Percentiles rank a stretch among this genome's conserved stretches.
Conservation (phyloP, 2,329 filamentous ascomycete genomes). For the Eutypella sp. region DNA sequence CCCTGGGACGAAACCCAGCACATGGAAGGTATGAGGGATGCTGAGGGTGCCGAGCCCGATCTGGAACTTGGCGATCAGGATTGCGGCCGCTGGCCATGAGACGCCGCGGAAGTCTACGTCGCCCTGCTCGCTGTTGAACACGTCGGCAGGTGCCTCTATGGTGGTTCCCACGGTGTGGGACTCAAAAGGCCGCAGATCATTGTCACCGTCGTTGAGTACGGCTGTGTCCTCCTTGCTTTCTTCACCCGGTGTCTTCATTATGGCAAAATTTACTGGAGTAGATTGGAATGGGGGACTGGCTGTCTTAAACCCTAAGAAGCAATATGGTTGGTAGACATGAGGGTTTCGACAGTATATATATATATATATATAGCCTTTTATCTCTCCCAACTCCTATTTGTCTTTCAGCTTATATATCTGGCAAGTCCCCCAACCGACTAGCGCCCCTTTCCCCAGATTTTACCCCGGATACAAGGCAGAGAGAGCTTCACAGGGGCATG, state of each 20-base stretch:
- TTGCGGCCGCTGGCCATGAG: conserved; percentile 35
- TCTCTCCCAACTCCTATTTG: no score
- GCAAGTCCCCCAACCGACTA: no score
- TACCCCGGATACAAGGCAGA: no score
- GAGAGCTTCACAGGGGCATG: no score
- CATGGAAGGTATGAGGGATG: conserved; percentile 40
- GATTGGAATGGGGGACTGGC: neutral
- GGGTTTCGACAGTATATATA: neutral
- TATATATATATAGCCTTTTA: no score
- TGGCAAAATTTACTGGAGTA: neutral
- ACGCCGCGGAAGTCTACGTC: neutral
- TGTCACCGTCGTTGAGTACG: neutral
- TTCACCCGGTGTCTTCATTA: neutral
- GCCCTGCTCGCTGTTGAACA: neutral
- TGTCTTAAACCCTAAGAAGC: no score
- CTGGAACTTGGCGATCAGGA: conserved; percentile 41
- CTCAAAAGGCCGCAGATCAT: neutral
- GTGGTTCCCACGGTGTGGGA: neutral
- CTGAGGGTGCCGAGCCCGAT: conserved; percentile 44
- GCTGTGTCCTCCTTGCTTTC: neutral
- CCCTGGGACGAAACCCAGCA: conserved; percentile 43
- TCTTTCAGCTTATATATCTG: no score
- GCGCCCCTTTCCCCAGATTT: no score
- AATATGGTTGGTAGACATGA: no score
- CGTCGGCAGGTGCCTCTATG: neutral